phyloP scores from a whole-genome alignment of 208 protist species.

The Naegleria lovaniensis region DNA sequence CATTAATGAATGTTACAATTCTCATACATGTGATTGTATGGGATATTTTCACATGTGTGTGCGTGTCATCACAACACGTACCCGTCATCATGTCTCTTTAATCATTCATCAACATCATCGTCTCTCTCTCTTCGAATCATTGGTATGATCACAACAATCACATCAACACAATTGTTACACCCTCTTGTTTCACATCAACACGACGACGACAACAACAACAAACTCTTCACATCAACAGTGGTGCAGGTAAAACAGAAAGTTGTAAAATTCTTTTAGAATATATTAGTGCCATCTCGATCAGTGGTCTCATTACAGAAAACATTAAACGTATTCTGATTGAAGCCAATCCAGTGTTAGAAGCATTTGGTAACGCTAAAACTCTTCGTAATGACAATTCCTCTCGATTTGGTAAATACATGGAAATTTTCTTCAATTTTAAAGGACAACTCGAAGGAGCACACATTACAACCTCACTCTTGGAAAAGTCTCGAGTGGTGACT shows the following conservation, averaged over 20 bases:
- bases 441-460: conserved; percentile 39
- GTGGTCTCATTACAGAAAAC: conserved; percentile 25
- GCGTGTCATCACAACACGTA: neutral
- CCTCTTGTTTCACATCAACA: too few relatives aligned
- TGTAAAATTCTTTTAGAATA: conserved; percentile 57
- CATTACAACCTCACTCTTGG: conserved; percentile 52
- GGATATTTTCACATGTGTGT: too few relatives aligned
- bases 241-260: conserved; percentile 59
- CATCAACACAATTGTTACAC: neutral
- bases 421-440: conserved; percentile 39
- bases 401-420: conserved; percentile 68
- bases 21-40: too few relatives aligned
- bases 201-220: too few relatives aligned
- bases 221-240: conserved; percentile 10
- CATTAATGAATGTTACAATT: too few relatives aligned
- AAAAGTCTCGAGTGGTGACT: conserved; percentile 63
- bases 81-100: neutral
- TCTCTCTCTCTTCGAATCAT: neutral
- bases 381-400: conserved; percentile 65
- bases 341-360: conserved; percentile 56
- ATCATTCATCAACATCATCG: conserved; percentile 3
- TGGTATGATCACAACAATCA: neutral
- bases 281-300: conserved; percentile 34
- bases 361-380: conserved; percentile 74
- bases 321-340: conserved; percentile 54